Base-by-base conservation (phyloP, 2,329 filamentous ascomycete genomes). In the Sporothrix pseudoabietina region DNA sequence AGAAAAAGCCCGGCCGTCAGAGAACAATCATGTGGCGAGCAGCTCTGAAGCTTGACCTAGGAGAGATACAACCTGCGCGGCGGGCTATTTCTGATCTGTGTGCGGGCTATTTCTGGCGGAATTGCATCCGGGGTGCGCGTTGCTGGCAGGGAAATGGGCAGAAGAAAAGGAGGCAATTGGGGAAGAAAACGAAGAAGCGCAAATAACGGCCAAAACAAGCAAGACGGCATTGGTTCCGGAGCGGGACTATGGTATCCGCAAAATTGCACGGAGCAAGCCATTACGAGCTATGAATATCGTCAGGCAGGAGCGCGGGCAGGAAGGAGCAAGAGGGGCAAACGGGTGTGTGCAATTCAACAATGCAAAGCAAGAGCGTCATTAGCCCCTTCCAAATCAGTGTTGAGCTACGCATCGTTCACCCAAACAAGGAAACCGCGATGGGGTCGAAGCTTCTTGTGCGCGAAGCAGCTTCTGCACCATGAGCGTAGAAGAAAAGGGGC, bases 11-110 rank as follows among this genome's bases (percentile, higher is more conserved):
- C 4, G 35, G 35, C n/a, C 35, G 59, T 32, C 57, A 39, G 4
- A 14, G 12, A 32, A 14, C 66, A 32, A 14, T 47, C 44, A 69
- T 55, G 44, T 70, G 68, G 52, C 52, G 16, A n/a, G 22, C 68
- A 47, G n/a, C 49, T 70, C 26, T 59, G n/a, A 70, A 59, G 16
- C 47, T 22, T 69, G 47, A 39, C 66, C 66, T 12, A 39, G 66
- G 30, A 69, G 66, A 41, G 66, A 69, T 39, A 55, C 66, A 69
- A 55, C 66, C 26, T 54, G 66, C 66, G 30, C 47, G 30, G 19
- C 12, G 30, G 32, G 10, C 8, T 61, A 16, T 26, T 61, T 30
- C 14, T 61, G 55, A 7, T 55, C 19, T 55, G 16, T 26, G 55
- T 12, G 26, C 44, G 14, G 44, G 19, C 3, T 69, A 4, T 19